Base-by-base conservation (phyloP, 2,329 filamentous ascomycete species). In the Diplodia intermedia region DNA sequence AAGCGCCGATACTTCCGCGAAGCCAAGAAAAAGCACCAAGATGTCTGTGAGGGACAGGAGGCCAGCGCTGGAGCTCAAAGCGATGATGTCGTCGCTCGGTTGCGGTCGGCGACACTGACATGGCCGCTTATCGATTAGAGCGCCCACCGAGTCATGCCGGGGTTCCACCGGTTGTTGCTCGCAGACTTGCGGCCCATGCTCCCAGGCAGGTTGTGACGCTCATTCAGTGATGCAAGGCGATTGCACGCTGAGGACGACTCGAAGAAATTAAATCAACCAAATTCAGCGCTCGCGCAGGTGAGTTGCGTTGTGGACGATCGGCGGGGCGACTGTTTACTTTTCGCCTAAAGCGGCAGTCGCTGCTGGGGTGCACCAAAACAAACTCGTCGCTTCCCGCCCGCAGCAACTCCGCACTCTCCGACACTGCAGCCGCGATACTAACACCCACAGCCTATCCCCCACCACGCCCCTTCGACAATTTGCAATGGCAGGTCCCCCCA, bases 401-500 rank as follows among this genome's bases (percentile, higher is more conserved):
- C 26, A 62, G 18, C 57, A 47, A 26, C 60, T 31, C 60, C 47
- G 8, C 18, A 11, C 38, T 43, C 36, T 36, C 36, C 55, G 7
- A 62, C 38, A 26, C 57, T 20, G 57, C 65, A 29, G 18, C 40
- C 53, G 26, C 53, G 47, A 50, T 53, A 50, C 65, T 26, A 57
- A 43, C 20, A n/a, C 20, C 20, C 31, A 43, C 43, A 50, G 65
- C 31, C 15, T 29, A 52, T 29, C 54, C 40, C 40, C 18, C 53
- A 52, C 55, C 55, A 61, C 33, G 33, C 15, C 1, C 29, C 26
- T 29, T 29, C n/a, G 49, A 31, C 33, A 47, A 3, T 23, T 36
- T 20, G 76, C 23, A 65, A 88, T 89, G 86, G 84, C 84, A 77
- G 85, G 84, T 77, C 79, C 84, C 70, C 81, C 83, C 71, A 82